phyloP scores from a whole-genome alignment of 2,329 filamentous ascomycete genomes.

The Fusarium sulawesiense region DNA sequence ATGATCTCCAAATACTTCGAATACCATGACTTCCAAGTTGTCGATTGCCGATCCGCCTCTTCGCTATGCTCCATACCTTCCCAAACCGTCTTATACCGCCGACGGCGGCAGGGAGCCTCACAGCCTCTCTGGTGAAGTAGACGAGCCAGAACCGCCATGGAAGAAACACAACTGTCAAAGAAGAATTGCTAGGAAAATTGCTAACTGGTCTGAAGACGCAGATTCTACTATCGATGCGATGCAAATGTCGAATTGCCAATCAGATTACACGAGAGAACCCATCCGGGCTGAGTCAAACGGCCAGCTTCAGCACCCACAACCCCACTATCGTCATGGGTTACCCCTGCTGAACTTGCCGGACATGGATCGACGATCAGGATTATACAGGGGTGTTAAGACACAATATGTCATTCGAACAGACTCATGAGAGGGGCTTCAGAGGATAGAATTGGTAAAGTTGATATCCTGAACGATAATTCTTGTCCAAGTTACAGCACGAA shows the following conservation, averaged over 20 bases:
- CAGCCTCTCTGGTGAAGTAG: neutral
- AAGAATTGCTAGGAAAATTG: no score
- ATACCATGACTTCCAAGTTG: neutral
- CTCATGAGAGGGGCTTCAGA: neutral
- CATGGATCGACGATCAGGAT: neutral
- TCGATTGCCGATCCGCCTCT: neutral
- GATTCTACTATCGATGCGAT: neutral
- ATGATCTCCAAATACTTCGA: neutral
- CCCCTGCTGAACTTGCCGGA: neutral
- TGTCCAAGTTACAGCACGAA: neutral
- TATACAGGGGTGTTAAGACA: constrained; percentile 3
- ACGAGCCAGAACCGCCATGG: fast-evolving
- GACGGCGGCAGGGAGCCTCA: neutral
- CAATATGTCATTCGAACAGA: neutral
- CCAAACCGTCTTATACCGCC: no score
- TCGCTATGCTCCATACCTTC: neutral
- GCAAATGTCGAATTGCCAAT: neutral
- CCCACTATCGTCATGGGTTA: neutral
- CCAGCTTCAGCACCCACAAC: neutral
- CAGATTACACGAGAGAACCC: neutral
- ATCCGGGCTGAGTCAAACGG: constrained; percentile 42
- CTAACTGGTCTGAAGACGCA: neutral
- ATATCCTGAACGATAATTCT: neutral
- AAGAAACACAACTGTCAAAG: neutral
- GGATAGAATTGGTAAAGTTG: no score